Base-by-base conservation (phyloP, 78 protist genomes). In the Tieghemostelium lacteum region DNA sequence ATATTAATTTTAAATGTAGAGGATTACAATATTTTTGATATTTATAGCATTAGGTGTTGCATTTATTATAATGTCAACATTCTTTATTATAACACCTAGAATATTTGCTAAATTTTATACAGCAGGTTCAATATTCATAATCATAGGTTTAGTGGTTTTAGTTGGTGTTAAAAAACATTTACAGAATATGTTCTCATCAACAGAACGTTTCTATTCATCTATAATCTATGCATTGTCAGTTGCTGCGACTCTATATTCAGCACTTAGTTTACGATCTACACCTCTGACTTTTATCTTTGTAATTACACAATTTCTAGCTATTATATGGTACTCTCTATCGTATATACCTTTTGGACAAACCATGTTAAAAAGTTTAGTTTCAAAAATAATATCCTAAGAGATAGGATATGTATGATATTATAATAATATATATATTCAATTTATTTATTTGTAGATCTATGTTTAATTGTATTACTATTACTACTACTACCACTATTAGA, bases 61-160 rank as follows among this genome's bases (percentile, higher is more conserved):
- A 22, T 83, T 83, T 49, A 50, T 83, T 45, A 60, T 19, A 16
- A 83, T 83, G 91, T 83, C 91, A 42, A 83, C 91, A 69, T 69
- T 83, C 33, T 72, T 83, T 57, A 17, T 83, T 69, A 69, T 83
- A 39, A 20, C 75, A 69, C 91, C 91, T 17, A 83, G 31, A 61
- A 72, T 64, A 83, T 83, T 83, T 69, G 91, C 91, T 37, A 83
- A 83, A 63, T 69, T 83, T 52, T 83, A 83, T 69, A 67, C 91
- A 69, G 20, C 69, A 20, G 91, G 91, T 66, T 69, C 78, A 69
- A 39, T 83, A 33, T 66, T 66, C 37, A 63, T 83, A 12, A 58
- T 83, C 39, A 45, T 66, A 7, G 78, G 91, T 24, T 33, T 66
- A 33, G 36, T 83, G 2, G 34, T 83, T 45, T 69, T 83, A 22